Evolutionary conservation across 805 yeast genomes (phyloP).

Genomic region (Lachancea waltii): DNA sequence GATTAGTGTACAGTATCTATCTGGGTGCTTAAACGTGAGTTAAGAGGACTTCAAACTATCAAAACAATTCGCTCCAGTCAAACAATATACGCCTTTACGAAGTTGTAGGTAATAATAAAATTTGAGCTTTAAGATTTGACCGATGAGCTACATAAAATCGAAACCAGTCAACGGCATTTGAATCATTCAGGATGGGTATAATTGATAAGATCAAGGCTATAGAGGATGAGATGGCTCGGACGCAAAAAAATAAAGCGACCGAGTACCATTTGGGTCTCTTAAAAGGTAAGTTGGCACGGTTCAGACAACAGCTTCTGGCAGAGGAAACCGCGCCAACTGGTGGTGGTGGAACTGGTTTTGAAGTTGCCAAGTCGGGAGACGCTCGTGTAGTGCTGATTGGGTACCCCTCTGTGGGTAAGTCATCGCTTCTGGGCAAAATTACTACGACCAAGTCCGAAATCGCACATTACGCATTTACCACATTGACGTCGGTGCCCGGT

Average conservation of each 20-base stretch:
- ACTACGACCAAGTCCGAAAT: constrained; percentile 93
- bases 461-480: constrained; percentile 92
- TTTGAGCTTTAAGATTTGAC: no score
- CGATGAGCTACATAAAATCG: neutral
- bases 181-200: constrained; percentile 30
- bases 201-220: constrained; percentile 77
- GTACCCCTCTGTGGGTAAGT: constrained; percentile 96
- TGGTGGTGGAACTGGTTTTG: constrained; percentile 83
- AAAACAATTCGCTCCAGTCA: no score
- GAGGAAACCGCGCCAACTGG: constrained; percentile 69
- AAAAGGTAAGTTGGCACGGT: constrained; percentile 90
- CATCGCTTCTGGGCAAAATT: constrained; percentile 80
- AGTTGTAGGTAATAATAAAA: no score
- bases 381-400: constrained; percentile 94
- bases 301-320: constrained; percentile 83
- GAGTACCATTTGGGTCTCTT: constrained; percentile 93
- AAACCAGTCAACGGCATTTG: no score
- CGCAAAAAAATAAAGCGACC: constrained; percentile 96
- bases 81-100: no score
- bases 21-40: no score
- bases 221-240: constrained; percentile 88
- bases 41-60: no score
- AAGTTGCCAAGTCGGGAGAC: constrained; percentile 92
- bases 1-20: neutral
- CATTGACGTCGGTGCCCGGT: constrained; percentile 94